Evolutionary conservation across 2,329 filamentous ascomycete species (phyloP).

Genomic region (Fusarium poae): DNA sequence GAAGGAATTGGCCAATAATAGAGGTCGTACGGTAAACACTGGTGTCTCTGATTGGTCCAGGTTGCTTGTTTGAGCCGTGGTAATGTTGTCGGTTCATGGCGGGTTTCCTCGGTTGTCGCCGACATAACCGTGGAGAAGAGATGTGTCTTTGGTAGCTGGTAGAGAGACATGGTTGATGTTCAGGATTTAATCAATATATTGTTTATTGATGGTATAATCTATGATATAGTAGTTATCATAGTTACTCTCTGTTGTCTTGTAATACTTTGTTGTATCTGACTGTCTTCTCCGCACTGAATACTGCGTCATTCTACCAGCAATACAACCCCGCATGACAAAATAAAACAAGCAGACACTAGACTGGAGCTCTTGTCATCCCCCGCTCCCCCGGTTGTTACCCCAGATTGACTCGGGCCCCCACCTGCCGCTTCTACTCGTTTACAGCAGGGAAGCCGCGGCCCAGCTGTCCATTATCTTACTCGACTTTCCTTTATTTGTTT

Average conservation of each 20-base stretch:
- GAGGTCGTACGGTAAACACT: slow-evolving; percentile 32
- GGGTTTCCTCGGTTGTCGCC: slow-evolving; percentile 54
- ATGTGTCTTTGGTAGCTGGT: neutral
- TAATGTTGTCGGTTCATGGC: slow-evolving; percentile 44
- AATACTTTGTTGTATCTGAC: neutral
- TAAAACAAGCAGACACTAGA: slow-evolving; percentile 16
- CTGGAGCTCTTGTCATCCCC: slow-evolving; percentile 24
- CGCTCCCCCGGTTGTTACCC: slow-evolving; percentile 47
- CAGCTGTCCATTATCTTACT: slow-evolving; percentile 25
- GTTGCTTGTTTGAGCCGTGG: slow-evolving; percentile 28
- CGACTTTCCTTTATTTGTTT: slow-evolving; percentile 5
- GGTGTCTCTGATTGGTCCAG: slow-evolving; percentile 28
- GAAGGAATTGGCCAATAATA: slow-evolving; percentile 51
- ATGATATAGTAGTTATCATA: neutral
- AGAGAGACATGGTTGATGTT: neutral
- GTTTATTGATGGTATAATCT: no score
- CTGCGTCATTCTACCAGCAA: slow-evolving; percentile 15
- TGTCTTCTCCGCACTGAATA: slow-evolving; percentile 29
- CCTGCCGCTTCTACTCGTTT: slow-evolving; percentile 44
- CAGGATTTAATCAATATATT: neutral
- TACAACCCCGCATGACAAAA: slow-evolving; percentile 42
- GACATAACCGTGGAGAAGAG: slow-evolving; percentile 14
- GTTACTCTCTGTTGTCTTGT: neutral
- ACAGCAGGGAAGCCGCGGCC: slow-evolving; percentile 46
- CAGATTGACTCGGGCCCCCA: slow-evolving; percentile 42